Evolutionary conservation across 345 rosid species (phyloP).

Genomic region (Erysimum cheiranthoides): DNA sequence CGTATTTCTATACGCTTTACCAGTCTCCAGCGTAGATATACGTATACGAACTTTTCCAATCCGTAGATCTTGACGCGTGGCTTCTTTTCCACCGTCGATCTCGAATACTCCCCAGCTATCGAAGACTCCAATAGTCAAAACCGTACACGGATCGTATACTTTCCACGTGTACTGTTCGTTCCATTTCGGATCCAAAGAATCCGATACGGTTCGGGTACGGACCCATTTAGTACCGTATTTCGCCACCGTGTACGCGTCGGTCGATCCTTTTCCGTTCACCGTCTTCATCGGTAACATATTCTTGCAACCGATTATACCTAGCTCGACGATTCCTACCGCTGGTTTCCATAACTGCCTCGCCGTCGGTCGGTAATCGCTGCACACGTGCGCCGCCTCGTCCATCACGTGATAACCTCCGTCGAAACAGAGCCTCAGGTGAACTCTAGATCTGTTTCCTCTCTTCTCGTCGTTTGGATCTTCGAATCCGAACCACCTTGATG

Average conservation of each 20-base stretch:
- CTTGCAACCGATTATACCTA: constrained; percentile 80
- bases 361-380: constrained; percentile 89
- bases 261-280: constrained; percentile 61
- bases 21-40: constrained; percentile 69
- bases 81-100: constrained; percentile 45
- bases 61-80: constrained; percentile 65
- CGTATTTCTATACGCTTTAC: constrained; percentile 64
- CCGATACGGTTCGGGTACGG: constrained; percentile 80
- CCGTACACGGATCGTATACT: constrained; percentile 88
- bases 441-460: constrained; percentile 68
- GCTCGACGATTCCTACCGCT: constrained; percentile 78
- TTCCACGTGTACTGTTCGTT: constrained; percentile 95
- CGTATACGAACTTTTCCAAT: constrained; percentile 82
- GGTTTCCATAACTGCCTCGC: constrained; percentile 93
- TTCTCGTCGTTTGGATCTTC: constrained; percentile 61
- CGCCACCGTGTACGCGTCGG: constrained; percentile 85
- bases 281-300: constrained; percentile 83
- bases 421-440: constrained; percentile 76
- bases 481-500: constrained; percentile 70
- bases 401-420: constrained; percentile 97
- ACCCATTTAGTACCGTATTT: constrained; percentile 92
- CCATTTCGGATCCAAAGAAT: constrained; percentile 82
- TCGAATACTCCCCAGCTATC: constrained; percentile 69
- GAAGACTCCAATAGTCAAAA: constrained; percentile 75
- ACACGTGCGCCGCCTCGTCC: constrained; percentile 86